Conservation (phyloP, 352 stramenopile genomes). For the Halophytophthora batemanensis region DNA sequence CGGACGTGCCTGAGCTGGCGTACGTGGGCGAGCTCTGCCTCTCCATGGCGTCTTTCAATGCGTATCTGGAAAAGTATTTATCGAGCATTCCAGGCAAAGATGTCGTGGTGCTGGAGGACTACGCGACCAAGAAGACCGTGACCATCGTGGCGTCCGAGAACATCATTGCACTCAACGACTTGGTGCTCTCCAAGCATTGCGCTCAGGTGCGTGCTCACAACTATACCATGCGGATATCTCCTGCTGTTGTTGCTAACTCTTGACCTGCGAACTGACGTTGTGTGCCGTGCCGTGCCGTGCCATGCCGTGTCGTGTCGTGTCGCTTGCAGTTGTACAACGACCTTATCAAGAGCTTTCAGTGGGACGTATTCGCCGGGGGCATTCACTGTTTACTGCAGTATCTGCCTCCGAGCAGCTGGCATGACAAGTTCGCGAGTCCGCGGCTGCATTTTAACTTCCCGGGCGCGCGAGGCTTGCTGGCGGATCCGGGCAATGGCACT, state of each 20-base stretch:
- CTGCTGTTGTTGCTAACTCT: not conserved
- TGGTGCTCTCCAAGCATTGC: conserved; percentile 69
- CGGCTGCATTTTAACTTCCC: conserved; percentile 79
- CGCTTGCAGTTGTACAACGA: conserved; percentile 60
- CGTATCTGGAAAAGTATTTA: conserved; percentile 76
- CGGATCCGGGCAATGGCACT: conserved; percentile 73
- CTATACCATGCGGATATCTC: no score
- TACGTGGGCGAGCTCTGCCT: conserved; percentile 67
- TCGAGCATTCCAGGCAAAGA: conserved; percentile 52
- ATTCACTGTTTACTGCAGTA: conserved; percentile 85
- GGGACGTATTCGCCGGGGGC: conserved; percentile 79
- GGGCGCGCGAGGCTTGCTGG: conserved; percentile 51
- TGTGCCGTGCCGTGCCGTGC: conserved; percentile 7
- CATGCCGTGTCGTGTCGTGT: conserved; percentile 9
- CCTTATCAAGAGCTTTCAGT: conserved; percentile 81
- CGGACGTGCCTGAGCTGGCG: conserved; percentile 52
- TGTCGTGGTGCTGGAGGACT: conserved; percentile 62
- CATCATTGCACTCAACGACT: conserved; percentile 70
- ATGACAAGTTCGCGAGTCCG: conserved; percentile 64
- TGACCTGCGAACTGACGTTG: conserved; percentile 1
- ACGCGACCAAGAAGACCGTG: conserved; percentile 64
- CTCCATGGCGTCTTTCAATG: conserved; percentile 73
- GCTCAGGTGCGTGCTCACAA: conserved; percentile 33
- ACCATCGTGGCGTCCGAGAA: conserved; percentile 67
- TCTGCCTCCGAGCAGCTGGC: conserved; percentile 54